These are phyloP conservation scores for Sarocladium kiliense DNA, from an alignment of 2,329 filamentous ascomycete species.

Conservation along the genomic window DNA sequence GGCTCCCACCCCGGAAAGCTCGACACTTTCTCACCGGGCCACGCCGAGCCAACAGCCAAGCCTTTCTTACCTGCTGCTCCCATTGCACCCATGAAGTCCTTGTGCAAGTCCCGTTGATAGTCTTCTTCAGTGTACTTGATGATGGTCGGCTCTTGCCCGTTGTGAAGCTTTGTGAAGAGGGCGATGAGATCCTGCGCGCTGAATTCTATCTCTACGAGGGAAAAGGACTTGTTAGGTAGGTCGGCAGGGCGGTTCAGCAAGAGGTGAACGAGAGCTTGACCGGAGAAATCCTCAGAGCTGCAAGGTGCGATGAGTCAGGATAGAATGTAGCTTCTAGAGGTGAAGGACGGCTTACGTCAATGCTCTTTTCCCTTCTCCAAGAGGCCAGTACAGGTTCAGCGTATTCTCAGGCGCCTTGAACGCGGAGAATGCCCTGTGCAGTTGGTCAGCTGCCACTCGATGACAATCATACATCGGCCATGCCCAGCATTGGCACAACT, in stretches of 20 bases:
- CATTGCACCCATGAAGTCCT: background rate
- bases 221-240: background rate
- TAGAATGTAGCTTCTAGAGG: background rate
- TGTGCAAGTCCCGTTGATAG: background rate
- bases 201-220: background rate
- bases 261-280: slow-evolving; percentile 1
- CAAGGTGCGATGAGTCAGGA: background rate
- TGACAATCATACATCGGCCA: too few relatives aligned
- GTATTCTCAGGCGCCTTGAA: background rate
- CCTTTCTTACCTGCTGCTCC: background rate
- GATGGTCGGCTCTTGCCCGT: background rate
- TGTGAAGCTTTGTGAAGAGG: slow-evolving; percentile 1
- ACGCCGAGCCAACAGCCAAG: background rate
- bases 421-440: background rate
- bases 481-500: background rate
- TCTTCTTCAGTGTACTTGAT: slow-evolving; percentile 2
- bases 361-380: background rate
- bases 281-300: background rate
- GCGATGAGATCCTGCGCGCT: background rate
- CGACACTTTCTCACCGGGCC: slow-evolving; percentile 1
- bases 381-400: background rate
- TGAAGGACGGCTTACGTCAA: background rate
- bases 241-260: background rate
- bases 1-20: background rate
- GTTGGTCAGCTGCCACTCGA: too few relatives aligned